Base-by-base conservation (phyloP, 495 filamentous ascomycete genomes). In the Penicillium canariense region DNA sequence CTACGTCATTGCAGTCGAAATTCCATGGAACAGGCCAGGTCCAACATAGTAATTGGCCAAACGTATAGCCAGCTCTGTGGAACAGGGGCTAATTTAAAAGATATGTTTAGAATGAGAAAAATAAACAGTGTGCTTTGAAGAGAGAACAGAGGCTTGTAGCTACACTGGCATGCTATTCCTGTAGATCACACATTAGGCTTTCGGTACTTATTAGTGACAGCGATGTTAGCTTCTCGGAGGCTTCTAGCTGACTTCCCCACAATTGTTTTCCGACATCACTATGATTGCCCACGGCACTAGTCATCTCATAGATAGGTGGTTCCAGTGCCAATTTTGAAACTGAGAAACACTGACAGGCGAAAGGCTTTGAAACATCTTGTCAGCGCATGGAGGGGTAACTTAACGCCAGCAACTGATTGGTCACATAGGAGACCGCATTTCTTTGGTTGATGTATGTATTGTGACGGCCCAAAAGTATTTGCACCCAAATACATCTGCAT, bases 1-100 rank as follows among this genome's bases (percentile, higher is more conserved):
- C 32, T 34, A 63, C 61, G 61, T 63, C 61, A 63, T 63, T 51
- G 27, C 34, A 39, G 48, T 42, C 31, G 48, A 42, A 52, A 31
- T 50, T 46, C 32, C 57, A 51, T 36, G 52, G 52, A 51, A 60
- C 32, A 6, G 22, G 23, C 34, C 42, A 52, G 36, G 20, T 43
- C 17, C 26, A 36, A 51, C 52, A 48, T 3, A 60, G 52, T 55
- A 48, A 60, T 48, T 34, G 36, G 42, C 0, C 34, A 32, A 20
- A 32, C 8, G 20, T 18, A 40, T 34, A 12, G 27, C 20, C 23
- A 48, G 5, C 31, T 20, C 14, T 15, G 9, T 42, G 52, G 32
- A 34, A 45, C 5, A 36, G 22, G 30, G n/a, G 9, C 43, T 25
- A 15, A 2, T 18, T 46, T 12, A 23, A 6, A 12, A 12, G 2